Base-by-base conservation (phyloP, 1,284 basidiomycete species). In the Moesziomyces sp. region DNA sequence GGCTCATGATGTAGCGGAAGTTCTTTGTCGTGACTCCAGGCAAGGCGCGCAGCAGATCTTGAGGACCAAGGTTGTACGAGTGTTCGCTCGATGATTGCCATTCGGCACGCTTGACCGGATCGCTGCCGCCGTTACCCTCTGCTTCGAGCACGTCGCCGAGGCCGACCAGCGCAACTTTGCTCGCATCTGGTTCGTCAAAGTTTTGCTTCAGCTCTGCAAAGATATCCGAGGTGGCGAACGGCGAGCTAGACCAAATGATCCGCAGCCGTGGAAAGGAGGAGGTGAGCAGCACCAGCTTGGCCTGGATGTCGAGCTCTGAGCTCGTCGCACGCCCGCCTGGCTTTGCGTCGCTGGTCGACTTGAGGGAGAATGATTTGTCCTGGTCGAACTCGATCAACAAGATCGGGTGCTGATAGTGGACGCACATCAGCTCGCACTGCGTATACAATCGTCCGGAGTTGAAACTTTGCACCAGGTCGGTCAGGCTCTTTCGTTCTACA, bases 361-460 rank as follows among this genome's bases (percentile, higher is more conserved):
- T 59, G 64, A 79, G 93, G 0, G 93, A 92, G 84, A 98, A 99
- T 0, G 93, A 90, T 80, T 96, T 97, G 84, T 97, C 92, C 85
- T 98, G 93, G 79, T 98, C 96, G 76, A 99, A 99, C 82, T 99
- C 96, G 79, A 99, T 97, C n/a, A 99, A 87, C 16, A 99, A 86
- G 56, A 99, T 89, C 0, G 95, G 94, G 46, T 92, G 91, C 85
- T 94, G 95, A 86, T 98, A 99, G 83, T 98, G 92, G 6, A 92
- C 91, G 0, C 92, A 94, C 96, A 99, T 98, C 19, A 93, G 85
- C 85, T 99, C 96, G 86, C 96, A 98, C 82, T 99, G 96, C 0
- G 94, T 93, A 83, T 97, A 97, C n/a, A 99, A 84, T 67, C 96
- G 88, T 16, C 96, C 96, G 75, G 91, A 96, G 63, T 91, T 94